Conservation (phyloP, 306 rosid genomes). For the Potentilla sterilis region DNA sequence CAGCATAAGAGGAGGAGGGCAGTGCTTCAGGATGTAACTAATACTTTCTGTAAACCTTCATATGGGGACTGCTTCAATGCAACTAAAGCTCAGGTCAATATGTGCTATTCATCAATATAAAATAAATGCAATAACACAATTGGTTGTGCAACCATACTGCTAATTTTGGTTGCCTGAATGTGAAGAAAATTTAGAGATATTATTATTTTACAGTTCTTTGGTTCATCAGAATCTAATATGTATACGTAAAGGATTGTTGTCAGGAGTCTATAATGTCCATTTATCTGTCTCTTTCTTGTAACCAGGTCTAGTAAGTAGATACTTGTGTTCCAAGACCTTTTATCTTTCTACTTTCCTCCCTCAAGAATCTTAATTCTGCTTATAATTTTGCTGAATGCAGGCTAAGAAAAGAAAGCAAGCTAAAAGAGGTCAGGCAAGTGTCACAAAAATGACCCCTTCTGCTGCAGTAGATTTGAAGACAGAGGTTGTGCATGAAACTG, state of each 20-base stretch:
- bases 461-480: slow-evolving; percentile 29
- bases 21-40: slow-evolving; percentile 70
- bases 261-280: background rate
- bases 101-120: background rate
- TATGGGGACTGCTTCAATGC: slow-evolving; percentile 44
- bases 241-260: background rate
- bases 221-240: background rate
- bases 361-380: slow-evolving; percentile 16
- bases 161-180: background rate
- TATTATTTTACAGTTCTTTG: background rate
- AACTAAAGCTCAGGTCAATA: slow-evolving; percentile 59
- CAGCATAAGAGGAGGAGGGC: slow-evolving; percentile 65
- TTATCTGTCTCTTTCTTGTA: slow-evolving; percentile 1
- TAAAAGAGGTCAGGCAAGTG: slow-evolving; percentile 33
- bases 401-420: slow-evolving; percentile 47
- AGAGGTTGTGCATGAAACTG: slow-evolving; percentile 27
- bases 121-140: background rate
- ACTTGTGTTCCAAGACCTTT: background rate
- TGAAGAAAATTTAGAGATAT: background rate
- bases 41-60: slow-evolving; percentile 48
- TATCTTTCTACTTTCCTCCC: background rate
- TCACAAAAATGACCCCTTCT: slow-evolving; percentile 38
- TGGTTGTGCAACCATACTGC: background rate
- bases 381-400: slow-evolving; percentile 36
- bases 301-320: background rate